These are phyloP conservation scores for Hanseniaspora valbyensis DNA, from an alignment of 805 yeast genomes.

Conservation along the genomic window DNA sequence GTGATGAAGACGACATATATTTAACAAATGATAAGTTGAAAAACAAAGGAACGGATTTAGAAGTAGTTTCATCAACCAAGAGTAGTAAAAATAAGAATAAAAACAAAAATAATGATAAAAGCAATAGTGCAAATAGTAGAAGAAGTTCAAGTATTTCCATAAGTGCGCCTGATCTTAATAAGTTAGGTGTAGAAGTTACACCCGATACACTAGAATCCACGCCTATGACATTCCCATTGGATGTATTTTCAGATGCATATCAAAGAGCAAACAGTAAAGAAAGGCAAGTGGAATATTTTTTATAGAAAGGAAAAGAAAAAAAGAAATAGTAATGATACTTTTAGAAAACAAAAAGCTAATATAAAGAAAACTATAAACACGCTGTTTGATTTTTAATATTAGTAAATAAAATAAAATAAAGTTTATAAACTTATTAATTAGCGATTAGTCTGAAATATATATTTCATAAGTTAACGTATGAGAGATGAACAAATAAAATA, in stretches of 20 bases:
- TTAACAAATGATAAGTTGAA: neutral
- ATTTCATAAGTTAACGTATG: no score
- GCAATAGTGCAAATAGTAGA: neutral
- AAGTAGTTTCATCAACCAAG: neutral
- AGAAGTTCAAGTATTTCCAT: slow-evolving; percentile 1
- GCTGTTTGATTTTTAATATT: no score
- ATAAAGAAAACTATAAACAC: no score
- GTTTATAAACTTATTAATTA: no score
- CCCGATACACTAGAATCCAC: slow-evolving; percentile 13
- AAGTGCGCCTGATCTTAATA: neutral
- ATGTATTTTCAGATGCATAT: slow-evolving; percentile 29
- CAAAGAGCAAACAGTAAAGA: slow-evolving; percentile 27
- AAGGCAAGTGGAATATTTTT: slow-evolving; percentile 29
- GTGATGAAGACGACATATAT: slow-evolving; percentile 16
- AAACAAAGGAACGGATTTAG: neutral
- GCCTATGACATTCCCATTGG: slow-evolving; percentile 15
- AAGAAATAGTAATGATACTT: no score
- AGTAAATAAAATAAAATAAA: no score
- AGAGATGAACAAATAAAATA: no score
- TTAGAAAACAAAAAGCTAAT: no score
- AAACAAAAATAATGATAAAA: neutral
- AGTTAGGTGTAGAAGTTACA: slow-evolving; percentile 7
- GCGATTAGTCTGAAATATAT: no score
- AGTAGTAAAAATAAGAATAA: neutral
- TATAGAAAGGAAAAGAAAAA: no score